Conservation (phyloP, 208 protist genomes). For the Leishmania tarentolae region DNA sequence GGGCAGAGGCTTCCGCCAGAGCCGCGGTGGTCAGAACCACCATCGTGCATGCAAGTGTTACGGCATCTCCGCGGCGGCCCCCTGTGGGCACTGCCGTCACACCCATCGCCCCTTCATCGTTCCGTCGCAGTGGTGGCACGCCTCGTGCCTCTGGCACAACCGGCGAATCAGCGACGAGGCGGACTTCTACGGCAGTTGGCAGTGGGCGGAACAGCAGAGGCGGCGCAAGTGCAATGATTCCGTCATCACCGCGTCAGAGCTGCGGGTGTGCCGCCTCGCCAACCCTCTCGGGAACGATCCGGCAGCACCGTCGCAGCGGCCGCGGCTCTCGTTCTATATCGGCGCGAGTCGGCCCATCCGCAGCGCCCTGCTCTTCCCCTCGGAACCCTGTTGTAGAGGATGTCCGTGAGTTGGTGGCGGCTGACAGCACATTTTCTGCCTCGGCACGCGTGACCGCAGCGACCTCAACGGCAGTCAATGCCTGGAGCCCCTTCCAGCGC, state of each 20-base stretch:
- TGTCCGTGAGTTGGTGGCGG: constrained; percentile 1
- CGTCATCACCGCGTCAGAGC: constrained; percentile 17
- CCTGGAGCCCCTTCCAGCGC: constrained; percentile 21
- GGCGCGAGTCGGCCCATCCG: background rate
- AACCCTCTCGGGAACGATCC: background rate
- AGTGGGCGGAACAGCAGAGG: constrained; percentile 7
- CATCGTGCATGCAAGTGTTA: background rate
- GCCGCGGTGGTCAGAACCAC: background rate
- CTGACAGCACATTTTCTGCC: background rate
- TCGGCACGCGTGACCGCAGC: background rate
- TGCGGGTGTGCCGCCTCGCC: background rate
- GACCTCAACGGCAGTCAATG: background rate
- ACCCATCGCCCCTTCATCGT: constrained; percentile 10
- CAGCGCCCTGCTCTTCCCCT: background rate
- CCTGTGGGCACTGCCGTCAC: background rate
- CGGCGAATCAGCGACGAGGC: constrained; percentile 2
- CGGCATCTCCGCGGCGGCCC: background rate
- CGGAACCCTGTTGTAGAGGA: constrained; percentile 2
- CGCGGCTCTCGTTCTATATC: background rate
- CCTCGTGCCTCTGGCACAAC: constrained; percentile 18
- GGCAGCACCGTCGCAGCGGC: background rate
- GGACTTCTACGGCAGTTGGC: constrained; percentile 10
- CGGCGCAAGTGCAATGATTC: constrained; percentile 5
- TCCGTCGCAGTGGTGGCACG: constrained; percentile 30
- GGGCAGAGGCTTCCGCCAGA: background rate